A percentile compares a stretch with the other conserved stretches of the same genome.
phyloP scores from a whole-genome alignment of 768 basidiomycete genomes.

The Glaciozyma martinii region DNA sequence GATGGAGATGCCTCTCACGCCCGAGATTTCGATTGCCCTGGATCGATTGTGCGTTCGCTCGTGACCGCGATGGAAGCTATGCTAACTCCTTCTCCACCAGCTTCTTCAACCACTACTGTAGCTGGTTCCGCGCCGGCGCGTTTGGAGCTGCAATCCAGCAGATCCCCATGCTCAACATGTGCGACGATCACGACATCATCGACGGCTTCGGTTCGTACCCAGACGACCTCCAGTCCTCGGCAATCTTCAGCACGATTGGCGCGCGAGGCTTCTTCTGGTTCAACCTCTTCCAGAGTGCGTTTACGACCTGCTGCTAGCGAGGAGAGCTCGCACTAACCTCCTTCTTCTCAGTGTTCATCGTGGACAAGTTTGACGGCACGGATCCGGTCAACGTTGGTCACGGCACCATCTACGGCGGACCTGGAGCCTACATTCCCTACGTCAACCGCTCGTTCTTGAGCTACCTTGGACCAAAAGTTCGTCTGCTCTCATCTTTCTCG shows the following conservation, averaged over 20 bases:
- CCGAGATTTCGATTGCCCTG: conserved; percentile 63
- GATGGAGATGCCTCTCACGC: conserved; percentile 52
- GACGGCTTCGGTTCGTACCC: conserved; percentile 52
- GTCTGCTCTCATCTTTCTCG: conserved; percentile 32
- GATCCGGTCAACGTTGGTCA: conserved; percentile 37
- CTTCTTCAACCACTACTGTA: conserved; percentile 13
- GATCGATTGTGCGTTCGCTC: conserved; percentile 48
- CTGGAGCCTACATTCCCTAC: conserved; percentile 66
- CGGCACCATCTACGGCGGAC: conserved; percentile 62
- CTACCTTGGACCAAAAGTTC: conserved; percentile 66
- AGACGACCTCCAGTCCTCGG: conserved; percentile 46
- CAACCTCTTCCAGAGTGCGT: conserved; percentile 69
- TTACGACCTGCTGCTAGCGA: too few species aligned
- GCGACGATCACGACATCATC: conserved; percentile 39
- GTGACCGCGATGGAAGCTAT: neutral
- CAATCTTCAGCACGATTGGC: conserved; percentile 50
- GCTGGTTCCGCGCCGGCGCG: conserved; percentile 35
- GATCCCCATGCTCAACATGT: conserved; percentile 41
- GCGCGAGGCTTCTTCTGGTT: conserved; percentile 82
- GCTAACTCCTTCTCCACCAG: neutral
- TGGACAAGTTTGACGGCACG: conserved; percentile 66
- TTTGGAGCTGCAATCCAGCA: conserved; percentile 32
- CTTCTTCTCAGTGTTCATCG: conserved; percentile 14
- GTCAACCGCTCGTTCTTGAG: conserved; percentile 75
- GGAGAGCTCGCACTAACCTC: conserved; percentile 39